Base-by-base conservation (phyloP, 177 flowering plant genomes). In the Telopea speciosissima region DNA sequence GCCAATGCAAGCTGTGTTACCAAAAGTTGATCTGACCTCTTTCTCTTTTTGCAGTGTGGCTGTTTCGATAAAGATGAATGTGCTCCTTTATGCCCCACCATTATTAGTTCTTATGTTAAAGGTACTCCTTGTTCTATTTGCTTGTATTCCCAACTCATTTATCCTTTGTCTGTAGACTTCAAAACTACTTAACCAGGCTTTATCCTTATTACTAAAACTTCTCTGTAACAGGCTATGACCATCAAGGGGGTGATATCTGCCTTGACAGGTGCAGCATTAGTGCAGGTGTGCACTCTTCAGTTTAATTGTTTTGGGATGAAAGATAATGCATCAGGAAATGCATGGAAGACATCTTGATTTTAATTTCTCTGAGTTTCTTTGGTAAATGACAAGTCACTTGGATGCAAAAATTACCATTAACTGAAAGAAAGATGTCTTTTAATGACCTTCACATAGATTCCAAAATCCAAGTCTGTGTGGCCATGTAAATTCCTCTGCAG, bases 51-150 rank as follows among this genome's bases (percentile, higher is more conserved):
- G 42, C 73, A 93, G 98, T 80, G 88, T 58, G 5, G 98, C 98
- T 74, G 98, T 93, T 74, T 92, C 97, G 25, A 72, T 93, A 69
- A 93, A 93, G 89, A 93, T 93, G 98, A 93, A 93, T 80, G 90
- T 93, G 63, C 93, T 93, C 56, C 89, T 93, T 4, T 94, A 81
- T 85, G 96, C 97, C 68, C 97, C 97, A 22, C 79, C 97, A 17
- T 74, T 93, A 65, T 73, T 93, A 54, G 83, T 91, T 5, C 86
- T 91, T 66, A 80, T 91, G 90, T 70, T 93, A 74, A 90, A 93
- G 96, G 98, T 92, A 79, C 16, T 40, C 64, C 36, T n/a, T 17
- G 22, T 66, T 70, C 25, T 36, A 23, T 72, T 42, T 25, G 24
- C 22, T 28, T 65, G 40, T 36, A 36, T 71, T 60, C n/a, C 21